Conservation (phyloP, 805 yeast genomes). For the Starmerella bombi region DNA sequence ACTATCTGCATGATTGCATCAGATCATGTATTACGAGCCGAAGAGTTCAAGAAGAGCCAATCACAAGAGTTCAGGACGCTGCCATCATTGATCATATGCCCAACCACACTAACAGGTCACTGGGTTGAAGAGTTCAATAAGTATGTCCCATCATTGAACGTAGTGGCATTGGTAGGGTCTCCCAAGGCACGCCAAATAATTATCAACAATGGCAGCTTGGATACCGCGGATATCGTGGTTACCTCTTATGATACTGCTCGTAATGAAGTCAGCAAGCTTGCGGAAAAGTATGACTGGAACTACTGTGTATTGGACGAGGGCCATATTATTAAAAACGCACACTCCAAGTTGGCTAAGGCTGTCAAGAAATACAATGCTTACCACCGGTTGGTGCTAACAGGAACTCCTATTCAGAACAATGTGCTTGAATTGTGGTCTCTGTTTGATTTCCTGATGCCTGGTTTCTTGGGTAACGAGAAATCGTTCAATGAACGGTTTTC, state of each 20-base stretch:
- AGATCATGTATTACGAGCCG: constrained; percentile 77
- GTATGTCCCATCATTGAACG: constrained; percentile 76
- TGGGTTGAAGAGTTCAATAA: constrained; percentile 93
- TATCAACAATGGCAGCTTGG: constrained; percentile 26
- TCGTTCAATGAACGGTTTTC: constrained; percentile 89
- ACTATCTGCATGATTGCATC: constrained; percentile 94
- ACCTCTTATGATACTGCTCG: constrained; percentile 95
- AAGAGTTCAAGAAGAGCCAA: constrained; percentile 46
- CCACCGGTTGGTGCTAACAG: constrained; percentile 81
- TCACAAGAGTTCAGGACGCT: constrained; percentile 56
- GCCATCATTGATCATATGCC: constrained; percentile 83
- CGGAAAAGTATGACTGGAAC: constrained; percentile 51
- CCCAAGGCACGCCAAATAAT: constrained; percentile 46
- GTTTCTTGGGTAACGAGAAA: constrained; percentile 90
- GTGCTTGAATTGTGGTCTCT: constrained; percentile 95
- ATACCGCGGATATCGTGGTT: constrained; percentile 65
- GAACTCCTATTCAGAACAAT: constrained; percentile 96
- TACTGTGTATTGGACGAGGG: constrained; percentile 97
- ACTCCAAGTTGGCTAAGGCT: constrained; percentile 74
- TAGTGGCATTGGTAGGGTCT: constrained; percentile 84
- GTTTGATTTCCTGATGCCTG: constrained; percentile 97
- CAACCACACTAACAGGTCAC: constrained; percentile 95
- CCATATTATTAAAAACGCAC: constrained; percentile 86
- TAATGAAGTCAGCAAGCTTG: constrained; percentile 62
- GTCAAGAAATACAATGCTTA: constrained; percentile 75